Evolutionary conservation across 768 basidiomycete species (phyloP), one percentile per base, ranked within the genome.

Genomic region (Mycena albidolilacea): DNA sequence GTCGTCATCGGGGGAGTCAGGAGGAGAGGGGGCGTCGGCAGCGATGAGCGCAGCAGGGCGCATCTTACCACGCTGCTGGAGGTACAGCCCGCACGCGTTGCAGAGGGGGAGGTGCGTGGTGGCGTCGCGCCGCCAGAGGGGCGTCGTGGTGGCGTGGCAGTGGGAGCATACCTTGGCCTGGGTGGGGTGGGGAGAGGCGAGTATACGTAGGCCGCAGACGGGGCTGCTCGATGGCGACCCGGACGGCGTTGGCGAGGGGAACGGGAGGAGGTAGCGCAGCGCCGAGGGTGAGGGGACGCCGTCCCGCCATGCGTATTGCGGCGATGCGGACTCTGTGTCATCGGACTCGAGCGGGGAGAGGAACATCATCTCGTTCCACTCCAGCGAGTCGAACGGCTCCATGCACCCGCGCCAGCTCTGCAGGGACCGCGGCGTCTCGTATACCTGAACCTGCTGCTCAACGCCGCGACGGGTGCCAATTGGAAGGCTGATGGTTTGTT

Each of bases 11-110:
- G 44, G 17, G 12, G 15, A 14, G 1, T 55, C 65, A 1, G 9
- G 12, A 37, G 39, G 64, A 0, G 30, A 30, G 30, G 30, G 23
- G 30, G 30, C 30, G 64, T 67, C 65, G 15, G 54, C 71, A 12
- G 65, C 71, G 65, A 72, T 72, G 38, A 72, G 65, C n/a, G 60
- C 71, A 8, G 71, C 60, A 37, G 71, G 71, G 14, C 71, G 65
- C 65, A 55, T 61, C 17, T 55, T 62, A 21, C 67, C 43, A 21
- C 71, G 65, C 52, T 72, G 71, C 37, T 57, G 60, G 17, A 67
- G 59, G 38, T 72, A 72, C 4, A 67, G 59, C 3, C 68, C 60
- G 17, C 67, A 68, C 3, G 67, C 67, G 57, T 68, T 72, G 65
- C 71, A 72, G 1, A 72, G 43, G 2, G 71, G 65, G 2, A 2